Percentiles rank a stretch among this genome's conserved stretches.
phyloP scores from a whole-genome alignment of 1,284 basidiomycete species.

The Malassezia vespertilionis region DNA sequence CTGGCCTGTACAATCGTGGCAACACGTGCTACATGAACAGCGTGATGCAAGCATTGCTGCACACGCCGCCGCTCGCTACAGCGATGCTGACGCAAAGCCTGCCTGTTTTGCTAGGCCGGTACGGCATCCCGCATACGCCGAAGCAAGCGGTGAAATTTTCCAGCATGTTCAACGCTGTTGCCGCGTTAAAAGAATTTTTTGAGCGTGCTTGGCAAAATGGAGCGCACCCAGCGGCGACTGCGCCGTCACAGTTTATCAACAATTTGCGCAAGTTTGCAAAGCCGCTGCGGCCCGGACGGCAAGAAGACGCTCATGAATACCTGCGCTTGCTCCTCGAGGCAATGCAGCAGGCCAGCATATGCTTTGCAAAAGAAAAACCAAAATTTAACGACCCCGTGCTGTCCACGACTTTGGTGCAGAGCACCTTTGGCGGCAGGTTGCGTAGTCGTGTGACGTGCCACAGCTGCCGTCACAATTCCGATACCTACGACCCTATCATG shows the following conservation, averaged over 20 bases:
- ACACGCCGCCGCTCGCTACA: slow-evolving; percentile 78
- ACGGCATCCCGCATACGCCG: slow-evolving; percentile 21
- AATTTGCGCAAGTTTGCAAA: slow-evolving; percentile 64
- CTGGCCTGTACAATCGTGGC: slow-evolving; percentile 75
- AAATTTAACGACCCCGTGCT: slow-evolving; percentile 53
- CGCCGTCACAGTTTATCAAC: slow-evolving; percentile 30
- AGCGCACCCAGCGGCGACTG: no score
- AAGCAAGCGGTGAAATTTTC: slow-evolving; percentile 51
- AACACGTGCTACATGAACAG: slow-evolving; percentile 98
- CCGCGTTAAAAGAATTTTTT: slow-evolving; percentile 56
- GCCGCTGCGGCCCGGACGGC: slow-evolving; percentile 75
- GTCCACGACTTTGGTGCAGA: slow-evolving; percentile 85
- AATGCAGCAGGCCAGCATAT: slow-evolving; percentile 71
- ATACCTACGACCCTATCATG: slow-evolving; percentile 90
- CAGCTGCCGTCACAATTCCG: slow-evolving; percentile 73
- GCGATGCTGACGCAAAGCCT: slow-evolving; percentile 55
- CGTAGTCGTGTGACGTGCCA: slow-evolving; percentile 86
- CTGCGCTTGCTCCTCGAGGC: slow-evolving; percentile 87
- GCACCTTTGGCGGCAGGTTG: slow-evolving; percentile 80
- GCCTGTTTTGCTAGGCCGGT: slow-evolving; percentile 50
- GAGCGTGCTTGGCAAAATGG: slow-evolving; percentile 44
- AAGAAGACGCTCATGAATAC: slow-evolving; percentile 98
- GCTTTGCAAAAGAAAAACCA: slow-evolving; percentile 60
- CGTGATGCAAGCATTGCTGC: slow-evolving; percentile 80
- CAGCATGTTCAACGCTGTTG: slow-evolving; percentile 29